Evolutionary conservation across 2,329 filamentous ascomycete species (phyloP), one percentile per base, ranked within the genome.

Genomic region (Aschersonia sp.): DNA sequence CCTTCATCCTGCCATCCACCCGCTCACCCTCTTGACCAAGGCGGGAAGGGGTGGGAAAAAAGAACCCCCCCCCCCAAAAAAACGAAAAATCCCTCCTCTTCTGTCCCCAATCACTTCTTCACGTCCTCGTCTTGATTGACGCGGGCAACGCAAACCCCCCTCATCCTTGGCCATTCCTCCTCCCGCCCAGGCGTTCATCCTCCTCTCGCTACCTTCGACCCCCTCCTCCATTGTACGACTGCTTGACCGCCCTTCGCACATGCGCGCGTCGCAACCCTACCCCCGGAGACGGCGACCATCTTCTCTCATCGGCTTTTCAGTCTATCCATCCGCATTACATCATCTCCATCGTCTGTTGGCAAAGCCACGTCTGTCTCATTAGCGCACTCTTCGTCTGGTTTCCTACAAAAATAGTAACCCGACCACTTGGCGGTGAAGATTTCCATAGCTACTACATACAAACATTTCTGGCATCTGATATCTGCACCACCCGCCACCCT

Each of bases 261-360:
- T 37, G 12, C 35, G 12, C 35, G 12, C 35, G 35, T 37, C 12
- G 12, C 35, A 45, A n/a, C 35, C 32, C 29, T 22, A 22, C 22
- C 44, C 35, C 35, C 35, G 35, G 35, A 37, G 35, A 12, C 35
- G 12, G 35, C 35, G 32, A 45, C 31, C 32, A 32, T 41, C 30
- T 35, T 44, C 30, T 31, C 30, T 39, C 47, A 41, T 46, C 29
- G 44, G 41, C 42, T 32, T 32, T 29, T 39, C 11, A 32, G 14
- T 40, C 32, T 45, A 40, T 30, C n/a, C 43, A 39, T 22, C 30
- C 44, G 22, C 45, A 43, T 45, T 43, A 39, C 48, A 41, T 47
- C 41, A 30, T 40, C 32, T 30, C 8, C 56, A 48, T 41, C 6
- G 7, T 44, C n/a, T 30, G 22, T 22, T 22, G 22, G 22, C 22